Conservation (phyloP, 2,329 filamentous ascomycete species). For the Boeremia lycopersici region DNA sequence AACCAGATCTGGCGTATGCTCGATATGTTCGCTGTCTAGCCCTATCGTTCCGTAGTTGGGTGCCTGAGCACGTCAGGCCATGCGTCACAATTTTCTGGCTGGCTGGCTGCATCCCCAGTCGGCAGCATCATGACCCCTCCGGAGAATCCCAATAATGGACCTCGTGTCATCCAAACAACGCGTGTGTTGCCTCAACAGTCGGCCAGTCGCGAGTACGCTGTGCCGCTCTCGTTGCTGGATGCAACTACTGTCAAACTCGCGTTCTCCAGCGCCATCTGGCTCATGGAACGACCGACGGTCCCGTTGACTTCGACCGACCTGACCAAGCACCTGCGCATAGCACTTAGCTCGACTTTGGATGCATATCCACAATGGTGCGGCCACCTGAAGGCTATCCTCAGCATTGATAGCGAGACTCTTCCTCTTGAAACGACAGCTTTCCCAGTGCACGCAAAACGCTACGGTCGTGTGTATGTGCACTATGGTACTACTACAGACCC, state of each 20-base stretch:
- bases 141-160: not conserved
- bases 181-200: not conserved
- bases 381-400: slow-evolving; percentile 1
- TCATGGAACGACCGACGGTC: not conserved
- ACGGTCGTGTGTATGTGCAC: slow-evolving; percentile 12
- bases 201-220: not conserved
- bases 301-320: not conserved
- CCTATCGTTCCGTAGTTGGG: not conserved
- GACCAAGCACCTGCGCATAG: slow-evolving; percentile 1
- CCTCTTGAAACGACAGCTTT: slow-evolving; percentile 2
- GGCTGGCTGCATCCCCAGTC: not conserved
- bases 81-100: not conserved
- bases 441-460: slow-evolving; percentile 10
- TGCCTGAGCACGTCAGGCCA: not conserved
- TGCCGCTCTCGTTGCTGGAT: slow-evolving; percentile 15
- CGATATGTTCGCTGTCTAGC: not conserved
- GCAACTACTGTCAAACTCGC: slow-evolving; percentile 15
- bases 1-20: too few relatives aligned
- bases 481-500: slow-evolving; percentile 4
- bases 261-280: slow-evolving; percentile 15
- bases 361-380: slow-evolving; percentile 15
- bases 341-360: slow-evolving; percentile 5
- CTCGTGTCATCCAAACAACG: not conserved
- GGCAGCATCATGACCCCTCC: not conserved
- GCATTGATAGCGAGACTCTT: not conserved